Evolutionary conservation across 768 basidiomycete species (phyloP).

Genomic region (Pleurotus salmoneostramineus): DNA sequence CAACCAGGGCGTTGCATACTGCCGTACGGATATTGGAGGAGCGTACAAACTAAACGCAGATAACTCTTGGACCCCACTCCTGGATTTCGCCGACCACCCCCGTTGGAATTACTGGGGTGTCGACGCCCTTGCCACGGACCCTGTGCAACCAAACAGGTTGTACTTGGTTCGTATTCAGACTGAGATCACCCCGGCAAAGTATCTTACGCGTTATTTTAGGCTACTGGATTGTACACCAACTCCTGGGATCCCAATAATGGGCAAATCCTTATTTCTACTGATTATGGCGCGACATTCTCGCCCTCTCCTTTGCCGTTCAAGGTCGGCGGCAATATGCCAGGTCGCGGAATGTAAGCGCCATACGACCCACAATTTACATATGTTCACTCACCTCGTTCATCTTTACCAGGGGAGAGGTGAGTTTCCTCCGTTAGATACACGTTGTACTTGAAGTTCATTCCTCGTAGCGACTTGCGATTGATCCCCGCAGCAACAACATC

Average conservation of each 20-base stretch:
- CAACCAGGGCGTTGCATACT: constrained; percentile 51
- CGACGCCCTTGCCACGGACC: constrained; percentile 61
- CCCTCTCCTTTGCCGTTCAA: constrained; percentile 56
- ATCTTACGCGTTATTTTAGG: constrained; percentile 22
- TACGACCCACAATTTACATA: not conserved
- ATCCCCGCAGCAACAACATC: constrained; percentile 59
- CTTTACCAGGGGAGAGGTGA: constrained; percentile 41
- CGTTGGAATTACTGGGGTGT: constrained; percentile 61
- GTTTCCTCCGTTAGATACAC: not conserved
- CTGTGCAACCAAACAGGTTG: constrained; percentile 48
- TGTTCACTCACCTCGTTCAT: constrained; percentile 1
- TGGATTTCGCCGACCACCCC: constrained; percentile 46
- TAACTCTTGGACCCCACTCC: constrained; percentile 58
- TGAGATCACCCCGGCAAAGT: not conserved
- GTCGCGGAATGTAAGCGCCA: constrained; percentile 48
- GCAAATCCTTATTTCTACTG: constrained; percentile 55
- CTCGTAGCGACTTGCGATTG: constrained; percentile 51
- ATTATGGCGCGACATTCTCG: constrained; percentile 54
- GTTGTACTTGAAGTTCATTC: not conserved
- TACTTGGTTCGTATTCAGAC: constrained; percentile 35
- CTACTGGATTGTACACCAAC: constrained; percentile 61
- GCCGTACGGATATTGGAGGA: constrained; percentile 67
- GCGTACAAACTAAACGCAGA: constrained; percentile 60
- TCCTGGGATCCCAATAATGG: constrained; percentile 61
- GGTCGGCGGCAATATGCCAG: constrained; percentile 67